Evolutionary conservation across 2,329 filamentous ascomycete genomes (phyloP), one percentile per base, ranked within the genome.

Genomic region (Ophiosphaerella korrae): DNA sequence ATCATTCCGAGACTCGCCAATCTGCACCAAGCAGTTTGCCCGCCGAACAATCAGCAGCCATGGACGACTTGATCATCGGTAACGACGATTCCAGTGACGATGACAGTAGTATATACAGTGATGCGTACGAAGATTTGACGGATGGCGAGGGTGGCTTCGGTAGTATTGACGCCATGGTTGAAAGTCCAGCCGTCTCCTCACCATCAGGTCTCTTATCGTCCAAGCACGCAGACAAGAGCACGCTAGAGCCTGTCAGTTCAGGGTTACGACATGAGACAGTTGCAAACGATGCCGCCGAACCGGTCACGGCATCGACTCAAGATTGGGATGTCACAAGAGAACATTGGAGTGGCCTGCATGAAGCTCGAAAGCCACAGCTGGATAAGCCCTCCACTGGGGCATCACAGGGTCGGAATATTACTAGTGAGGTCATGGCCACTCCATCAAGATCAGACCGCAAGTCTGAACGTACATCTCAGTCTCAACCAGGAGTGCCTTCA

Each of bases 71-170:
- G 33, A 35, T 45, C 11, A 45, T 31, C 16, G 45, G 53, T 16
- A 64, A 64, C 13, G 60, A 57, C 6, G 62, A 69, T 2, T 62
- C 58, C 4, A 72, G 70, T 12, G 68, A 75, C 56, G 62, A 75
- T 64, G 55, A 70, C 36, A 72, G 67, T 50, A 87, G 82, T 53
- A 80, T 89, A 21, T 92, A 90, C 67, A 90, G 87, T 57, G 89
- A 92, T 71, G 89, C 89, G 1, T 87, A 87, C 46, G 89, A 92
- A 71, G 87, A 91, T 53, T 75, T 88, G 0, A 84, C 83, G 0
- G 86, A 90, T 12, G 65, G 80, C 3, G 86, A 88, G 34, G 82
- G 83, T 40, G 88, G 87, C 0, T 92, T 90, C 63, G 79, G 85
- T 64, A 92, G 88, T 4, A 78, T 92, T 7, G 82, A 92, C 70